Conservation (phyloP, 805 yeast genomes). For the Brettanomyces nanus region DNA sequence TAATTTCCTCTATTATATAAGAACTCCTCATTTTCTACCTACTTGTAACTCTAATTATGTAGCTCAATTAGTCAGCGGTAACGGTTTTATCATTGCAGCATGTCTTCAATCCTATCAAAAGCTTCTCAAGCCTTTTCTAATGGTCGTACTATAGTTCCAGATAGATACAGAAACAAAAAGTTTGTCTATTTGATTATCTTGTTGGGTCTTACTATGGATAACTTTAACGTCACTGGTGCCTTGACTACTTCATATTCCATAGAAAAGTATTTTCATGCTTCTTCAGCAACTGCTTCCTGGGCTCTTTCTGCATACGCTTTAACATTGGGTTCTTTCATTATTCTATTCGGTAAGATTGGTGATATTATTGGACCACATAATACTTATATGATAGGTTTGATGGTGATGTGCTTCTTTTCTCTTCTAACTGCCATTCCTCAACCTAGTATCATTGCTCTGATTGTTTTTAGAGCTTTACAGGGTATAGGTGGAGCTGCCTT, state of each 20-base stretch:
- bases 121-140: too few relatives aligned
- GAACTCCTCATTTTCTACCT: too few relatives aligned
- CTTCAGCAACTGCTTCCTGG: constrained; percentile 32
- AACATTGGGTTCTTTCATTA: constrained; percentile 36
- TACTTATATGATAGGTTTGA: constrained; percentile 20
- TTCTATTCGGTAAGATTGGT: constrained; percentile 33
- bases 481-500: constrained; percentile 35
- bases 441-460: constrained; percentile 26
- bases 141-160: constrained; percentile 1
- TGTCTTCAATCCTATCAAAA: too few relatives aligned
- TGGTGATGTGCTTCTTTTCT: constrained; percentile 15
- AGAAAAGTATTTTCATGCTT: constrained; percentile 31
- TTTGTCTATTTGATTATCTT: not conserved
- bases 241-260: constrained; percentile 16
- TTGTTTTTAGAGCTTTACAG: constrained; percentile 37
- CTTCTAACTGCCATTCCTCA: constrained; percentile 29
- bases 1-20: too few relatives aligned
- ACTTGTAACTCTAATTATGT: too few relatives aligned
- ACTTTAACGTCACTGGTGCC: constrained; percentile 20
- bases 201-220: constrained; percentile 15
- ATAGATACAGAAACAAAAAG: constrained; percentile 1
- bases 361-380: constrained; percentile 34
- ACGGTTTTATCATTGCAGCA: too few relatives aligned
- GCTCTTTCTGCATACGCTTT: constrained; percentile 35
- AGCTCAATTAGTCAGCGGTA: too few relatives aligned